Evolutionary conservation across 2,329 filamentous ascomycete species (phyloP), one percentile per base, ranked within the genome.

Genomic region (Ophiostoma triangulosporum): DNA sequence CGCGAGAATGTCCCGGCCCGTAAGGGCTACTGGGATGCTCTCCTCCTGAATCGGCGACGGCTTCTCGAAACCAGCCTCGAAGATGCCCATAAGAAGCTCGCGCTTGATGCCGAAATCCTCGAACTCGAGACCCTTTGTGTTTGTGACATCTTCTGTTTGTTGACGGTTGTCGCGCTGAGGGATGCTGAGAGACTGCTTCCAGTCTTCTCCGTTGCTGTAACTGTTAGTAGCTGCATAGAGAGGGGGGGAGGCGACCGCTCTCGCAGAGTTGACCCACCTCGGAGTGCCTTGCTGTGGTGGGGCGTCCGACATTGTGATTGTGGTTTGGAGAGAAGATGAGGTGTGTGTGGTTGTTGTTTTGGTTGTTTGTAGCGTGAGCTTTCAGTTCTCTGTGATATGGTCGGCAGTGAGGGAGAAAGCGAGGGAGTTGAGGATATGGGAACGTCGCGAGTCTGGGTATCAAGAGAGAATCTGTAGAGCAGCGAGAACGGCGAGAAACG

Each of bases 11-110:
- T 98, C 93, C 70, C 91, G 82, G 54, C 93, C 93, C 48, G 91
- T 95, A 54, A 98, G 78, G 50, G 93, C 93, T 60, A 98, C 91
- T 48, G 93, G 93, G 64, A 98, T 96, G 53, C 93, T 89, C 73
- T 97, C 93, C 83, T 98, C 93, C 80, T 98, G 93, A 63, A 98
- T 98, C 11, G 93, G 93, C 54, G 93, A 98, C 15, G 93, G 93
- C 72, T 95, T 96, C 69, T 98, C 93, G 69, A 96, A 98, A 59
- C 93, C 93, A 61, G 93, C 93, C 73, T 98, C 93, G 69, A 97
- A 98, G 61, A 98, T 97, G 58, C 93, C 93, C 91, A 97, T 98
- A 73, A 98, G 81, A 57, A 98, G 74, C 66, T 95, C 88, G 66
- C 93, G 80, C 74, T 95, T 95, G 62, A 98, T 84, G 60, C 86